Conservation (phyloP, 371 early-diverging fungal species). For the Rhizomucor pusillus region DNA sequence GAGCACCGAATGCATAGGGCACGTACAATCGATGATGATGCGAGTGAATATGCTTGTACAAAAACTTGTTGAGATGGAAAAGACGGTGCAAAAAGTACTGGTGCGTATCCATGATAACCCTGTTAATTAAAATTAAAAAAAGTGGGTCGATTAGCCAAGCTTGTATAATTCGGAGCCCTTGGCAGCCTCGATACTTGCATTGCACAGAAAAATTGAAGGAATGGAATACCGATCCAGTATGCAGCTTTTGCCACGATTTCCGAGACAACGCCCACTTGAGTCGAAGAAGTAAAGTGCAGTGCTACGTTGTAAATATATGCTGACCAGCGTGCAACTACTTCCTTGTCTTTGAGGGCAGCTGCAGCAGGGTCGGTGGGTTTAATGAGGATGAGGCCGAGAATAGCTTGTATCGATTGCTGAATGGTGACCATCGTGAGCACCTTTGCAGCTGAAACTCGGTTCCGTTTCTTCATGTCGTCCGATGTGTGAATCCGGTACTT, state of each 20-base stretch:
- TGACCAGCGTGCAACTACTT: conserved; percentile 8
- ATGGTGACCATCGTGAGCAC: conserved; percentile 56
- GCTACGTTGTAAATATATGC: conserved; percentile 6
- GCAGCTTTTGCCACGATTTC: conserved; percentile 6
- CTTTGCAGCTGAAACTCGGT: conserved; percentile 56
- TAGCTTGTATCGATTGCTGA: conserved; percentile 54
- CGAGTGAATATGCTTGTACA: conserved; percentile 75
- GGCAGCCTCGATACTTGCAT: too few relatives aligned
- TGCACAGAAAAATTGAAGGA: too few relatives aligned
- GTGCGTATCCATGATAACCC: conserved; percentile 61
- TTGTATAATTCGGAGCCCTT: too few relatives aligned
- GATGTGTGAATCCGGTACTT: conserved; percentile 70
- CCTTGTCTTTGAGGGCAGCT: conserved; percentile 14
- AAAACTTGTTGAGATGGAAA: conserved; percentile 65
- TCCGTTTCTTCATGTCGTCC: conserved; percentile 57
- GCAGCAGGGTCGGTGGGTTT: conserved; percentile 21
- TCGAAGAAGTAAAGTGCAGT: conserved; percentile 30
- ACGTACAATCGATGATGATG: conserved; percentile 76
- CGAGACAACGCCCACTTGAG: conserved; percentile 10
- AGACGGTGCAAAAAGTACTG: conserved; percentile 79
- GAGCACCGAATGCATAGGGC: conserved; percentile 78
- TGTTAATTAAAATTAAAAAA: conserved; percentile 16
- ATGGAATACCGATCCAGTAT: not conserved
- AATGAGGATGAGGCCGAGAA: conserved; percentile 28
- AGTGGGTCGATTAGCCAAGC: too few relatives aligned